Percentiles rank a stretch among this genome's conserved stretches.
Conservation (phyloP, 2,329 filamentous ascomycete species). For the Bipolaris cookei region DNA sequence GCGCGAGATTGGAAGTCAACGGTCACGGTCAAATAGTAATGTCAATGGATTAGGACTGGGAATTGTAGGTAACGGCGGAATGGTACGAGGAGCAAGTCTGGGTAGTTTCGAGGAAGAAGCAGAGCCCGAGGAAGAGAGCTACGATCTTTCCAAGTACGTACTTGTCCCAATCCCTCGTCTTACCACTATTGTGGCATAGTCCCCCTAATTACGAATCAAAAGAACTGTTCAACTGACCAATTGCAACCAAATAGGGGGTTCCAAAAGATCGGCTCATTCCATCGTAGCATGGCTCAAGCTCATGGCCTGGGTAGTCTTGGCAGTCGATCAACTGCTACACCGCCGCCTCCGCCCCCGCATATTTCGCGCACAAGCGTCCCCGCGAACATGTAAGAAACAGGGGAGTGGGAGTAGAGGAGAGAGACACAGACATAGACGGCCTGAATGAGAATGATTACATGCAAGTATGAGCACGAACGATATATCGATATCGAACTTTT, state of each 20-base stretch:
- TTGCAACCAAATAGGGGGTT: slow-evolving; percentile 50
- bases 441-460: background rate
- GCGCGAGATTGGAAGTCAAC: slow-evolving; percentile 34
- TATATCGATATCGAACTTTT: background rate
- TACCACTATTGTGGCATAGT: background rate
- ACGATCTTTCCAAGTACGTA: slow-evolving; percentile 58
- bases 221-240: slow-evolving; percentile 20
- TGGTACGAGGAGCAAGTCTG: slow-evolving; percentile 46
- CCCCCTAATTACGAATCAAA: background rate
- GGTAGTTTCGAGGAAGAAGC: slow-evolving; percentile 49
- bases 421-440: background rate
- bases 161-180: background rate
- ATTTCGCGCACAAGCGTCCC: slow-evolving; percentile 30
- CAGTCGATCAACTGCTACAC: slow-evolving; percentile 21
- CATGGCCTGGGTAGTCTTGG: slow-evolving; percentile 32
- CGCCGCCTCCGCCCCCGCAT: slow-evolving; percentile 14
- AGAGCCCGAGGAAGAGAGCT: slow-evolving; percentile 54
- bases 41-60: slow-evolving; percentile 33
- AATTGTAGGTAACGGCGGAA: slow-evolving; percentile 35
- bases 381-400: slow-evolving; percentile 28
- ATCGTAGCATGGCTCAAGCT: slow-evolving; percentile 45
- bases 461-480: background rate
- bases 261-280: slow-evolving; percentile 57
- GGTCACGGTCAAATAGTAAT: slow-evolving; percentile 42
- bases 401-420: background rate